phyloP scores from a whole-genome alignment of 140 eudicot species.

The Bidens hawaiensis region DNA sequence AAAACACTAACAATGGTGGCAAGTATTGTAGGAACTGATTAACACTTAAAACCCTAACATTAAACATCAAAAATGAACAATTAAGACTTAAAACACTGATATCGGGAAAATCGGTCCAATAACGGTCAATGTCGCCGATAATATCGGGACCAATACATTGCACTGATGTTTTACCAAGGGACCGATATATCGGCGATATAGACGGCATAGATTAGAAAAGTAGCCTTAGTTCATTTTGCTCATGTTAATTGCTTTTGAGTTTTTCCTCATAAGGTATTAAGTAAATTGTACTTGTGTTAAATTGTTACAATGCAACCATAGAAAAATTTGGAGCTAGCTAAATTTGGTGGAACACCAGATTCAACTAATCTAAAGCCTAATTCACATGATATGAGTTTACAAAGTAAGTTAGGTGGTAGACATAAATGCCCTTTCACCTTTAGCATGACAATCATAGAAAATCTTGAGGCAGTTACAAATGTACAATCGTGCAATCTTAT shows the following conservation, averaged over 20 bases:
- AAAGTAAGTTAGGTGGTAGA: conserved; percentile 2
- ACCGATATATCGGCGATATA: too few species aligned
- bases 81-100: too few species aligned
- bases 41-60: too few species aligned
- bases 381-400: conserved; percentile 12
- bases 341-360: conserved; percentile 29
- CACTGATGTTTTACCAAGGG: too few species aligned
- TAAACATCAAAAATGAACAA: too few species aligned
- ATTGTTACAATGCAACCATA: neutral
- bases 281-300: conserved; percentile 27
- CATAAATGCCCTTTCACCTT: conserved; percentile 8
- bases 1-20: too few species aligned
- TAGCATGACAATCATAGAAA: neutral
- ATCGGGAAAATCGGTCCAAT: too few species aligned
- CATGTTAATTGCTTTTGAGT: neutral
- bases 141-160: too few species aligned
- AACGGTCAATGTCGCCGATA: too few species aligned
- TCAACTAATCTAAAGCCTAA: conserved; percentile 27
- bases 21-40: too few species aligned
- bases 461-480: neutral
- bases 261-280: neutral
- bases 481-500: neutral
- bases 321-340: neutral
- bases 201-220: too few species aligned
- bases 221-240: neutral